phyloP scores from a whole-genome alignment of 192 early-diverging fungal species.

The Gaertneriomyces sp. region DNA sequence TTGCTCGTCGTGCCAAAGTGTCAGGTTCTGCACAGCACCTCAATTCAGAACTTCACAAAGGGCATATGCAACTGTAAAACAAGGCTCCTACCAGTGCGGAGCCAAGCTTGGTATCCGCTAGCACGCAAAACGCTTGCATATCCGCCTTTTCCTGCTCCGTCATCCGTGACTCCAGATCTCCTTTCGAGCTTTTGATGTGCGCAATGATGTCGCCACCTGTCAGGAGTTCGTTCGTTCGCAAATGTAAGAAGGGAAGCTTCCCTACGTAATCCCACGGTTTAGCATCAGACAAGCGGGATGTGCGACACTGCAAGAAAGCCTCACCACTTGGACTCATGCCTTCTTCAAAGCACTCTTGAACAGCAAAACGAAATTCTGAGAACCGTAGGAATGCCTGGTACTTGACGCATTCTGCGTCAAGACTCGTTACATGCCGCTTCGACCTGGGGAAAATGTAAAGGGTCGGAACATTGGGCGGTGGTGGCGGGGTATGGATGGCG shows the following conservation, averaged over 20 bases:
- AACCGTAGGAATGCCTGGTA: constrained; percentile 52
- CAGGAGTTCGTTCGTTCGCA: constrained; percentile 41
- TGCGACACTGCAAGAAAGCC: background rate
- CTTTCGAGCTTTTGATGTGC: constrained; percentile 44
- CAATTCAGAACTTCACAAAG: background rate
- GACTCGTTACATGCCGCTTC: constrained; percentile 34
- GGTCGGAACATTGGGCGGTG: constrained; percentile 29
- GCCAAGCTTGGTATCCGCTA: constrained; percentile 52
- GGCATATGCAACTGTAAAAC: background rate
- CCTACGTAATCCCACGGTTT: constrained; percentile 24
- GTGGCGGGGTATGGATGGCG: constrained; percentile 28
- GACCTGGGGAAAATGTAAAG: constrained; percentile 52
- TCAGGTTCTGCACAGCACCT: constrained; percentile 19
- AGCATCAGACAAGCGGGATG: background rate
- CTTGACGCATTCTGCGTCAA: constrained; percentile 51
- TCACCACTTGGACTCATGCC: constrained; percentile 56
- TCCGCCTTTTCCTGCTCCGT: constrained; percentile 35
- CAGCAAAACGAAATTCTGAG: constrained; percentile 41
- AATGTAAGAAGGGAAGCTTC: constrained; percentile 52
- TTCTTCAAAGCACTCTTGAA: constrained; percentile 46
- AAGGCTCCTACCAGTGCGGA: constrained; percentile 47
- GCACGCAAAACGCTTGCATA: constrained; percentile 42
- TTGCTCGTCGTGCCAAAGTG: constrained; percentile 31
- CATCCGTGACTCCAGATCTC: constrained; percentile 38
- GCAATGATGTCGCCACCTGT: constrained; percentile 45